Evolutionary conservation across 2,329 filamentous ascomycete genomes (phyloP).

Genomic region (Fusarium drepaniforme): DNA sequence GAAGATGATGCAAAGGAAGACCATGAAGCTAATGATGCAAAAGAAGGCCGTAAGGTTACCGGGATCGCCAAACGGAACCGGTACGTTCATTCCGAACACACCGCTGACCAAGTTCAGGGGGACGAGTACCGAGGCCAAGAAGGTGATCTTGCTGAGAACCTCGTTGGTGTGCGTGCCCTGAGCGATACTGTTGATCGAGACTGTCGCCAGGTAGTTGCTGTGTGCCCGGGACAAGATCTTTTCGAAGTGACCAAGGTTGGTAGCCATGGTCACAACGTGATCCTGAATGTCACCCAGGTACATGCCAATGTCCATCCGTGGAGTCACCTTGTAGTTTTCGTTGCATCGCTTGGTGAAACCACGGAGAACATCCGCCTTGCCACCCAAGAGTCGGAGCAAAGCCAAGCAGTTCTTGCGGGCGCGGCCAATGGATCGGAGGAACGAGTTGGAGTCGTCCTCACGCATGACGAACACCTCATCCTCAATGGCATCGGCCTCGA

Average conservation of each 20-base stretch:
- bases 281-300: conserved; percentile 99
- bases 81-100: conserved; percentile 90
- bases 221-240: conserved; percentile 96
- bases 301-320: conserved; percentile 94
- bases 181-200: conserved; percentile 90
- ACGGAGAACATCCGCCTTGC: conserved; percentile 98
- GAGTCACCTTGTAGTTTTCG: conserved; percentile 94
- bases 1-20: conserved; percentile 62
- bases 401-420: conserved; percentile 96
- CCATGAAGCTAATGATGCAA: conserved; percentile 56
- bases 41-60: conserved; percentile 59
- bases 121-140: conserved; percentile 94
- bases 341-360: conserved; percentile 99
- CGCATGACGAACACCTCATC: conserved; percentile 95
- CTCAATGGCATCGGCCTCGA: conserved; percentile 92
- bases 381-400: conserved; percentile 90
- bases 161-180: conserved; percentile 91
- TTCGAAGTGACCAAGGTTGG: conserved; percentile 93
- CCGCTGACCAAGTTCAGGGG: conserved; percentile 93
- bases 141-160: conserved; percentile 93
- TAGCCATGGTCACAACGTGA: conserved; percentile 99
- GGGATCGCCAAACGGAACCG: conserved; percentile 72
- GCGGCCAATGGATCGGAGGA: conserved; percentile 88
- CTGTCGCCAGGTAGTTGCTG: conserved; percentile 95
- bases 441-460: conserved; percentile 87